These are phyloP conservation scores for Cercospora citrullina DNA, from an alignment of 2,329 filamentous ascomycete species.

Conservation along the genomic window DNA sequence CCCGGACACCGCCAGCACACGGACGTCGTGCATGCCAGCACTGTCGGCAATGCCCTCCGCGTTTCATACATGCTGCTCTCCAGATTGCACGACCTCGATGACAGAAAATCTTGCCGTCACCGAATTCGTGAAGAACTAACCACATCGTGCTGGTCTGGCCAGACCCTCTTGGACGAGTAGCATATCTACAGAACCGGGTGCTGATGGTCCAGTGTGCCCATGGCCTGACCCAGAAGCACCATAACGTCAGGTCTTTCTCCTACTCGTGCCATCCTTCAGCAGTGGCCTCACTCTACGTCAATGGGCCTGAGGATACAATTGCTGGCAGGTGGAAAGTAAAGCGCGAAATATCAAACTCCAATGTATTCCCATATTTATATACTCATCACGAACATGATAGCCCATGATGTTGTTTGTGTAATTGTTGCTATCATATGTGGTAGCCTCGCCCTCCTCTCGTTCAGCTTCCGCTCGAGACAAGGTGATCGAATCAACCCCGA, in stretches of 20 bases:
- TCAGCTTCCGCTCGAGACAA: background rate
- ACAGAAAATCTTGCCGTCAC: no score
- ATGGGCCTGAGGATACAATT: background rate
- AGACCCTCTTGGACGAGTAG: no score
- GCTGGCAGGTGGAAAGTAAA: background rate
- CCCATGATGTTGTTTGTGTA: background rate
- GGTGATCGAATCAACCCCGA: background rate
- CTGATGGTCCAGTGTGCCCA: no score
- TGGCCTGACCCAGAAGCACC: no score
- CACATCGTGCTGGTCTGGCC: no score
- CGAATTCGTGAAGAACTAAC: no score
- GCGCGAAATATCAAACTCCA: background rate
- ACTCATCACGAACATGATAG: background rate
- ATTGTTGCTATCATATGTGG: conserved; percentile 6
- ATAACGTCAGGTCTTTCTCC: no score
- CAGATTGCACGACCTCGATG: no score
- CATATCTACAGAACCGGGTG: no score
- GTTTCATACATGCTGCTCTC: no score
- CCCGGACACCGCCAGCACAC: background rate
- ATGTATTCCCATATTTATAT: background rate
- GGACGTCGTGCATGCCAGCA: background rate
- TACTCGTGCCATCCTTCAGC: no score
- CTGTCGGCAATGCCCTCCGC: background rate
- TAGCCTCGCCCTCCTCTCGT: conserved; percentile 12
- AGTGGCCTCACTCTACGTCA: background rate